phyloP scores from a whole-genome alignment of 768 basidiomycete species.

The Mrakia gelida region DNA sequence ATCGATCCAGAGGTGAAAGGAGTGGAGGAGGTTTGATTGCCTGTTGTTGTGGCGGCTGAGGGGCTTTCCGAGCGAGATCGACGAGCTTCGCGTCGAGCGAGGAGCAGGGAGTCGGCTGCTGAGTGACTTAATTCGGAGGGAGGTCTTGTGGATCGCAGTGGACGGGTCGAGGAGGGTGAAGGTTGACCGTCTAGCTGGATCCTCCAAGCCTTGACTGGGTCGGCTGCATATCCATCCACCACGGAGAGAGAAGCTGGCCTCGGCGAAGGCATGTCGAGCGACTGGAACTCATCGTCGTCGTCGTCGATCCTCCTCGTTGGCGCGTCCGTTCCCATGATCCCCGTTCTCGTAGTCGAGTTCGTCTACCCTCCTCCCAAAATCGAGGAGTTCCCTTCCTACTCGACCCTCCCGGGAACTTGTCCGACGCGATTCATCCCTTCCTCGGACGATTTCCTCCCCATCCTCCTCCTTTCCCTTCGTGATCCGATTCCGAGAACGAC shows the following conservation, averaged over 20 bases:
- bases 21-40: not conserved
- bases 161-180: not conserved
- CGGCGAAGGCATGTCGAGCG: not conserved
- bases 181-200: slow-evolving; percentile 1
- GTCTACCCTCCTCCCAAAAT: slow-evolving; percentile 29
- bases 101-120: slow-evolving; percentile 9
- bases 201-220: not conserved
- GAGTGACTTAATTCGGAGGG: not conserved
- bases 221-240: slow-evolving; percentile 1
- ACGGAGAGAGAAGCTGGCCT: not conserved
- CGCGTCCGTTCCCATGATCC: slow-evolving; percentile 8
- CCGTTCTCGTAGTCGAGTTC: slow-evolving; percentile 19
- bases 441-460: not conserved
- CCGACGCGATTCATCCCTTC: not conserved
- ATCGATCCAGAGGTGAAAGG: not conserved
- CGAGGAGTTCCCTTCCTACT: not conserved
- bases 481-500: slow-evolving; percentile 2
- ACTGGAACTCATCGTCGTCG: not conserved
- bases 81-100: slow-evolving; percentile 10
- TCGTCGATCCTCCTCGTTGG: not conserved
- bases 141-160: not conserved
- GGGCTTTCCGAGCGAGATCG: slow-evolving; percentile 12
- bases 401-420: not conserved
- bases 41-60: not conserved
- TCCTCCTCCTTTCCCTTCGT: not conserved